Evolutionary conservation across 345 rosid genomes (phyloP), one percentile per base, ranked within the genome.

Genomic region (Punica granatum): DNA sequence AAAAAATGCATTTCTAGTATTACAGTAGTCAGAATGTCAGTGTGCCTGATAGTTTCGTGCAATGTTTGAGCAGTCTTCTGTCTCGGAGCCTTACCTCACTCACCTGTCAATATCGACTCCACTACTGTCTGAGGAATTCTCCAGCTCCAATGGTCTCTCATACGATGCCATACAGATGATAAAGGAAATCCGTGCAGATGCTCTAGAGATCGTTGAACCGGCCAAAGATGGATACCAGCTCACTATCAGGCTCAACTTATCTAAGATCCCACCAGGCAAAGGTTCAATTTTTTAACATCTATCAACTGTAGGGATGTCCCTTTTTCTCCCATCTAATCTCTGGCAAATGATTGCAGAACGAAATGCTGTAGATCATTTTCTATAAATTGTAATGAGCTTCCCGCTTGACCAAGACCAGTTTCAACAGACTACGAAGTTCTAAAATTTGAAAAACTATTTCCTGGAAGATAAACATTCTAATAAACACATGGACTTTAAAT

Each of bases 221-320:
- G 76, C 93, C 65, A 67, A 72, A 73, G 79, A 87, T 75, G 97
- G 98, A 74, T 93, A 90, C 74, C 97, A 90, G 70, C 82, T 93
- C 68, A 88, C 97, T 66, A 82, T 93, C 56, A 74, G 70, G 72
- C 77, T 93, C 39, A 53, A 87, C 66, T 78, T 92, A 64, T 58
- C 78, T 26, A 85, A 76, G 78, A 81, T 90, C 65, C 90, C 90
- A 19, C 76, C 28, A 51, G 80, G 82, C 42, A 88, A 88, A 85
- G 97, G 97, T 86, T 67, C 26, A 64, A 53, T 28, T 26, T 56
- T 56, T 26, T 3, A 56, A 56, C 32, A 10, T 9, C 3, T 56
- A 56, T 15, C 34, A 25, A 26, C 63, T 76, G 35, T 74, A 71
- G 43, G 31, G 35, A 10, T 43, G 26, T 67, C 11, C n/a, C n/a